Evolutionary conservation across 306 rosid genomes (phyloP).

Genomic region (Castanea crenata): DNA sequence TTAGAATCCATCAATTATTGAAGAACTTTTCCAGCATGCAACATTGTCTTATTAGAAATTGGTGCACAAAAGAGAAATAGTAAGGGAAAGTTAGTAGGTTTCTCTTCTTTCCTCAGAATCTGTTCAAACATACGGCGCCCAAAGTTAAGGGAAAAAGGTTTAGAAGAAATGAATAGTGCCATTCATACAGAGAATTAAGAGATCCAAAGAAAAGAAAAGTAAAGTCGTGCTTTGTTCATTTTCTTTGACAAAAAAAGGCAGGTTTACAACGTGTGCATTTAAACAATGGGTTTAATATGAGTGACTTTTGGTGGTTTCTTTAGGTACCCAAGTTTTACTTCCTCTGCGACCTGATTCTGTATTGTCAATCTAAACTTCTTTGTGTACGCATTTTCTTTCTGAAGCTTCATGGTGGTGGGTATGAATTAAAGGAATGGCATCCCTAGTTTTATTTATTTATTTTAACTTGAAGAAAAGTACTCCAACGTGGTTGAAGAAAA

Average conservation of each 20-base stretch:
- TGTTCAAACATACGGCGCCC: constrained; percentile 38
- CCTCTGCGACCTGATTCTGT: background rate
- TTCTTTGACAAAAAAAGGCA: background rate
- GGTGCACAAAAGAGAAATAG: background rate
- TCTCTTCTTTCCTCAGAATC: constrained; percentile 1
- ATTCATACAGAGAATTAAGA: too few relatives aligned
- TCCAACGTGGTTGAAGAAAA: background rate
- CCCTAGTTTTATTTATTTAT: too few relatives aligned
- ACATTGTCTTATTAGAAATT: constrained; percentile 14
- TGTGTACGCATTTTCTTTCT: background rate
- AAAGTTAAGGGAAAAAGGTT: background rate
- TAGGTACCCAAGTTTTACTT: background rate
- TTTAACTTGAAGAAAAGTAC: background rate
- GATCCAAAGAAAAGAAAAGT: too few relatives aligned
- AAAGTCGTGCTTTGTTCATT: constrained; percentile 3
- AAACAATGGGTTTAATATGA: background rate
- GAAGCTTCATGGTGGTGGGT: background rate
- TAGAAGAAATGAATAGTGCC: background rate
- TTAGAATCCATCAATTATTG: constrained; percentile 17
- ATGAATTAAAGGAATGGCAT: background rate
- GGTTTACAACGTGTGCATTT: constrained; percentile 20
- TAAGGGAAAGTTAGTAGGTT: background rate
- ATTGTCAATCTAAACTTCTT: background rate
- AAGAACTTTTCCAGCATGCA: constrained; percentile 29
- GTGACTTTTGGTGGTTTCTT: background rate